Percentiles rank a stretch among this genome's conserved stretches.
Evolutionary conservation across 176 grass and related monocot genomes (phyloP).

Genomic region (Eragrostis curvula): DNA sequence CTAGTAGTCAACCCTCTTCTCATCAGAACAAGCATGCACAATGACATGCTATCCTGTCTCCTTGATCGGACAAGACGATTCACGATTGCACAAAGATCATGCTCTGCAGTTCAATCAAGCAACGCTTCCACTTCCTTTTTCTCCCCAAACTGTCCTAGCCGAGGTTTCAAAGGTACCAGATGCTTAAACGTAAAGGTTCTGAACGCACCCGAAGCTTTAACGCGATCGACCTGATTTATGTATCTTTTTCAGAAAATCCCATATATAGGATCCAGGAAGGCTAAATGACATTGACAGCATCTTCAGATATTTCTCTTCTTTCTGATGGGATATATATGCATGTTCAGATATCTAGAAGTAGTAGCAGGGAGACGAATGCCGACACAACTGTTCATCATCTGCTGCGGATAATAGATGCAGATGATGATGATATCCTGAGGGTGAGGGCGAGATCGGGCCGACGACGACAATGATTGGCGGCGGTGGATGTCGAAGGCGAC

Average conservation of each 20-base stretch:
- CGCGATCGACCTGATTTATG: no score
- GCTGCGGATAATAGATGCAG: background rate
- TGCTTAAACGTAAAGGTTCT: background rate
- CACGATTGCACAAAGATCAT: background rate
- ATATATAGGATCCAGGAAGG: background rate
- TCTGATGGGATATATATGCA: background rate
- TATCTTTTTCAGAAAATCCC: background rate
- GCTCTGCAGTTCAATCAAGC: background rate
- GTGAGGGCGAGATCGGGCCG: background rate
- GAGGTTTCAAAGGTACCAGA: conserved; percentile 1
- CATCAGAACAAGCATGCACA: background rate
- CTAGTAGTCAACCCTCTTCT: conserved; percentile 47
- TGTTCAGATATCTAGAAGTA: background rate
- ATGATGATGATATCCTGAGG: background rate
- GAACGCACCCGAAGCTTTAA: no score
- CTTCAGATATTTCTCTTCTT: no score
- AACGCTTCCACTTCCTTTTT: background rate
- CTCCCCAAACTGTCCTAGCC: background rate
- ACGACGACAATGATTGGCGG: conserved; percentile 39
- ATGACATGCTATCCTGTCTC: background rate
- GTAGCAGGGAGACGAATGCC: background rate
- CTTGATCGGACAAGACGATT: background rate
- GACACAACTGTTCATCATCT: background rate
- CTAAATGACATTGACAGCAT: background rate
- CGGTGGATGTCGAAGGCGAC: conserved; percentile 35